Conservation (phyloP, 306 rosid genomes). For the Acmispon strigosus region DNA sequence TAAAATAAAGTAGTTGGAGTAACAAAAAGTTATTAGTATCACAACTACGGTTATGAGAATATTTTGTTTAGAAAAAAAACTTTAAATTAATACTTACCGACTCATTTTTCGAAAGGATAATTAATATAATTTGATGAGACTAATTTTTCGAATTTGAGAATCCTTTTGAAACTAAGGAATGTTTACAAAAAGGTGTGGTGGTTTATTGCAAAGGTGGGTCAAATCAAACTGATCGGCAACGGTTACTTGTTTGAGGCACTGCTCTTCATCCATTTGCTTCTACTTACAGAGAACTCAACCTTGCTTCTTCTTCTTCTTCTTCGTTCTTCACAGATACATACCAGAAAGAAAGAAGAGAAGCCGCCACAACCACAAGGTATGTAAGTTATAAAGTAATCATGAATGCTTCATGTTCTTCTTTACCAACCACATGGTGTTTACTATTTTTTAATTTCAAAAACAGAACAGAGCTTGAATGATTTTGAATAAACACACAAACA, state of each 20-base stretch:
- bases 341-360: not conserved
- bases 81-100: too few species aligned
- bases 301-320: not conserved
- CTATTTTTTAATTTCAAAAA: not conserved
- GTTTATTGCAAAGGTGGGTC: not conserved
- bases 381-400: not conserved
- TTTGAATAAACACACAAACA: not conserved
- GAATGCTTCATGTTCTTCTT: slow-evolving; percentile 5
- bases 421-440: not conserved
- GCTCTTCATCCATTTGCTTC: not conserved
- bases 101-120: too few species aligned
- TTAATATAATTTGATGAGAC: too few species aligned
- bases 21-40: too few species aligned
- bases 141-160: too few species aligned
- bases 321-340: not conserved
- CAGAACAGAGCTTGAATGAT: not conserved
- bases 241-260: not conserved
- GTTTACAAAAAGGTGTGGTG: not conserved
- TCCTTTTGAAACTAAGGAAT: not conserved
- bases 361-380: not conserved
- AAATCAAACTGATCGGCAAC: not conserved
- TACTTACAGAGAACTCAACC: not conserved
- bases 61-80: too few species aligned
- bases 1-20: too few species aligned
- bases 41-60: too few species aligned